Evolutionary conservation across 2,329 filamentous ascomycete genomes (phyloP).

Genomic region (Emergomyces orientalis): DNA sequence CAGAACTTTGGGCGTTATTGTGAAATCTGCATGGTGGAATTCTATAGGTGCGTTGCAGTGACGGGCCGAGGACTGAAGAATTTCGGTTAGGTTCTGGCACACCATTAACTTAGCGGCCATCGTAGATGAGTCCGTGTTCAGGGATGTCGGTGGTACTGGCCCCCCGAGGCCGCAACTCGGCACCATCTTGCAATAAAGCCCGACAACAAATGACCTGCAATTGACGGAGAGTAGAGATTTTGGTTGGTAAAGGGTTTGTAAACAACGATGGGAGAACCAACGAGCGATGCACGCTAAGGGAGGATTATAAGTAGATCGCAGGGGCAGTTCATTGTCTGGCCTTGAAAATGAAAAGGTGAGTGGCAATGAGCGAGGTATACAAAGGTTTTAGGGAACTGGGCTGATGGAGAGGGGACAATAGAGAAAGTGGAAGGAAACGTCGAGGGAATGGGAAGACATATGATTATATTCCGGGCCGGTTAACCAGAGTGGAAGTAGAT

Average conservation of each 20-base stretch:
- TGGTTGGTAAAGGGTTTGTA: background rate
- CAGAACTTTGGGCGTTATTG: conserved; percentile 2
- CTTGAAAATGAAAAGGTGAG: background rate
- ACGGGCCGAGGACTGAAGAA: conserved; percentile 6
- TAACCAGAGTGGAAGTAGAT: background rate
- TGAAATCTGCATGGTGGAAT: conserved; percentile 5
- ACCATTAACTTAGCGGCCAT: conserved; percentile 5
- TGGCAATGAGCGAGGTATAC: background rate
- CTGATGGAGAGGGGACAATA: background rate
- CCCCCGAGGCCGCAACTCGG: background rate
- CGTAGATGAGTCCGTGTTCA: background rate
- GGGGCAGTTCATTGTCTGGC: background rate
- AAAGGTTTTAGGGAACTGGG: background rate
- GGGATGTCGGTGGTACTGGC: background rate
- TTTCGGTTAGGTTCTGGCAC: conserved; percentile 7
- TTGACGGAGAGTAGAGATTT: background rate
- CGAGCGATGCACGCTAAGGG: background rate
- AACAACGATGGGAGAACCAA: background rate
- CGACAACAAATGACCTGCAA: background rate
- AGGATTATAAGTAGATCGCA: background rate
- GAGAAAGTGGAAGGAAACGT: background rate
- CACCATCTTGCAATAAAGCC: background rate
- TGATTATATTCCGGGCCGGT: background rate
- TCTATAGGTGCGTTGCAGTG: conserved; percentile 7
- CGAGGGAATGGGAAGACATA: background rate